Conservation (phyloP, 176 grass and related monocot species). For the Cocos nucifera region DNA sequence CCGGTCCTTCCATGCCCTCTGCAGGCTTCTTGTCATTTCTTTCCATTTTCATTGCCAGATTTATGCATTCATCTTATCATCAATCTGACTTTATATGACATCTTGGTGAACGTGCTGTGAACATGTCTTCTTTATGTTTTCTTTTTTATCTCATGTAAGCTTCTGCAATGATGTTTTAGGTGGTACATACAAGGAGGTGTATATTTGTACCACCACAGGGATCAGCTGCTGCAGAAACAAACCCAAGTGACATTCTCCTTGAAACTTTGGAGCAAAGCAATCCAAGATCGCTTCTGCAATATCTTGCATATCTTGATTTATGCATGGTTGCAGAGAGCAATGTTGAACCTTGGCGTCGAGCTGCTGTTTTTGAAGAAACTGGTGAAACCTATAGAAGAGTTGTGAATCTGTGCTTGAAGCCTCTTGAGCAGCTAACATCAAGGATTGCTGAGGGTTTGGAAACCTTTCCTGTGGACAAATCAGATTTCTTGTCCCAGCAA, state of each 20-base stretch:
- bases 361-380: conserved; percentile 82
- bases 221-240: conserved; percentile 74
- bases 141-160: not conserved
- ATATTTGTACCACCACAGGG: conserved; percentile 74
- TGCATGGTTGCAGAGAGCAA: conserved; percentile 78
- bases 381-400: conserved; percentile 85
- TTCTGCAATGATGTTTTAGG: conserved; percentile 30
- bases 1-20: no score
- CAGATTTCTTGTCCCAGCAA: conserved; percentile 56
- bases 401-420: conserved; percentile 63
- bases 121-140: not conserved
- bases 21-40: no score
- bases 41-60: no score
- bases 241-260: conserved; percentile 70
- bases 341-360: conserved; percentile 67
- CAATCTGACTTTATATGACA: no score
- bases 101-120: not conserved
- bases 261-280: conserved; percentile 70
- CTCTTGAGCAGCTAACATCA: conserved; percentile 60
- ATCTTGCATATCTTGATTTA: conserved; percentile 91
- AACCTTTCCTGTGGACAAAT: conserved; percentile 36
- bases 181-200: conserved; percentile 81
- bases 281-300: conserved; percentile 59
- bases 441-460: conserved; percentile 61
- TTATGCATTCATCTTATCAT: no score